A percentile compares a stretch with the other conserved stretches of the same genome.
Conservation (phyloP, 2,329 filamentous ascomycete species). For the Talaromyces marneffei region DNA sequence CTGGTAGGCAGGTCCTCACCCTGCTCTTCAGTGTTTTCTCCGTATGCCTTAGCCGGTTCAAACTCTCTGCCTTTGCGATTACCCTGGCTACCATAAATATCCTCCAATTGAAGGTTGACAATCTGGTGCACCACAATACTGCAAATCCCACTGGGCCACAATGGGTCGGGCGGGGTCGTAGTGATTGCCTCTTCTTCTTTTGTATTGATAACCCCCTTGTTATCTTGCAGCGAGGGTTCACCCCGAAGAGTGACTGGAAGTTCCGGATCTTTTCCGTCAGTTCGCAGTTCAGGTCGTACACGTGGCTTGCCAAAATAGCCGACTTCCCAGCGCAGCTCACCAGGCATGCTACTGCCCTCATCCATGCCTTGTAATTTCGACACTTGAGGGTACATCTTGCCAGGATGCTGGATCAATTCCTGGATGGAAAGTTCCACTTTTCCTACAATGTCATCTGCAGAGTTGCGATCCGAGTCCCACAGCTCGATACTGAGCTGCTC, state of each 20-base stretch:
- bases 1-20: slow-evolving; percentile 74
- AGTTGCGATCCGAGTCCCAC: slow-evolving; percentile 91
- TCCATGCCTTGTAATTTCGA: slow-evolving; percentile 79
- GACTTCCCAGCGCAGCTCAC: slow-evolving; percentile 91
- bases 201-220: slow-evolving; percentile 71
- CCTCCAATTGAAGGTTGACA: slow-evolving; percentile 86
- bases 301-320: slow-evolving; percentile 90
- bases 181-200: slow-evolving; percentile 76
- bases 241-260: slow-evolving; percentile 69
- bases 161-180: slow-evolving; percentile 87
- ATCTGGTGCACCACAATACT: slow-evolving; percentile 89
- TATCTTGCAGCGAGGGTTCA: slow-evolving; percentile 73
- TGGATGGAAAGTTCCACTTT: slow-evolving; percentile 92
- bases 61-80: slow-evolving; percentile 80
- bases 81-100: slow-evolving; percentile 77
- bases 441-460: slow-evolving; percentile 89
- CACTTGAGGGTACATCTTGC: slow-evolving; percentile 84
- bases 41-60: slow-evolving; percentile 77
- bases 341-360: slow-evolving; percentile 81
- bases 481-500: slow-evolving; percentile 90
- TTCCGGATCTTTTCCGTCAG: slow-evolving; percentile 75
- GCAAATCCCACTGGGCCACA: slow-evolving; percentile 88
- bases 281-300: slow-evolving; percentile 76
- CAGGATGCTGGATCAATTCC: slow-evolving; percentile 89
- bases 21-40: slow-evolving; percentile 81